Evolutionary conservation across 768 basidiomycete genomes (phyloP).

Genomic region (Lactarius psammicola): DNA sequence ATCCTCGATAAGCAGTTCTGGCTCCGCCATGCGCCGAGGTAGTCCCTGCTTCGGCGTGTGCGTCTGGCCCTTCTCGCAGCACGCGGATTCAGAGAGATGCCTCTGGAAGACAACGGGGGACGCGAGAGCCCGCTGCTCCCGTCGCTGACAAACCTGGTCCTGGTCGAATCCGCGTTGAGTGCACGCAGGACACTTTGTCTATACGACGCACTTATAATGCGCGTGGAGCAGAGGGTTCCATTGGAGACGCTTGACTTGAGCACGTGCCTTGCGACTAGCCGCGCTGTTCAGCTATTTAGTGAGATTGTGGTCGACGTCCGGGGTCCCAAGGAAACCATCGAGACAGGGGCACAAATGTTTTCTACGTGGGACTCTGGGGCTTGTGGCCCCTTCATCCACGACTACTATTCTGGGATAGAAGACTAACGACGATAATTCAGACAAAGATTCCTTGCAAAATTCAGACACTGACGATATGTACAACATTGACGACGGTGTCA

Average conservation of each 20-base stretch:
- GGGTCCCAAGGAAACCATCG: background rate
- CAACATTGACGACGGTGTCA: too few species aligned
- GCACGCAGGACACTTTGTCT: background rate
- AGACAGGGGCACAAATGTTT: too few species aligned
- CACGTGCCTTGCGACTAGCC: background rate
- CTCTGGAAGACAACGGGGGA: background rate
- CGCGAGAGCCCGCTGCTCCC: background rate
- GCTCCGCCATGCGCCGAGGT: background rate
- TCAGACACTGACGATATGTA: too few species aligned
- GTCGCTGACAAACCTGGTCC: background rate
- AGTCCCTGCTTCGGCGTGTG: slow-evolving; percentile 2
- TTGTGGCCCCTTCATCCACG: too few species aligned
- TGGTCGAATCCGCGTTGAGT: background rate
- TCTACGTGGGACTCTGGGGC: too few species aligned
- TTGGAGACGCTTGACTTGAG: slow-evolving; percentile 8
- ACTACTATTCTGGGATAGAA: too few species aligned
- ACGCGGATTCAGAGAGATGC: background rate
- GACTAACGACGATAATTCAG: too few species aligned
- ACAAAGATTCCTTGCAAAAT: too few species aligned
- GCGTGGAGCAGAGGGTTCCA: slow-evolving; percentile 4
- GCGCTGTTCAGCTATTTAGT: background rate
- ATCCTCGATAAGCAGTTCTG: background rate
- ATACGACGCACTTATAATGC: background rate
- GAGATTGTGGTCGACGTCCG: slow-evolving; percentile 11
- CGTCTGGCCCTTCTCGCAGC: background rate